Percentiles rank a stretch among this genome's conserved stretches.
phyloP scores from a whole-genome alignment of 192 early-diverging fungal species.

The Coemansia sp. region DNA sequence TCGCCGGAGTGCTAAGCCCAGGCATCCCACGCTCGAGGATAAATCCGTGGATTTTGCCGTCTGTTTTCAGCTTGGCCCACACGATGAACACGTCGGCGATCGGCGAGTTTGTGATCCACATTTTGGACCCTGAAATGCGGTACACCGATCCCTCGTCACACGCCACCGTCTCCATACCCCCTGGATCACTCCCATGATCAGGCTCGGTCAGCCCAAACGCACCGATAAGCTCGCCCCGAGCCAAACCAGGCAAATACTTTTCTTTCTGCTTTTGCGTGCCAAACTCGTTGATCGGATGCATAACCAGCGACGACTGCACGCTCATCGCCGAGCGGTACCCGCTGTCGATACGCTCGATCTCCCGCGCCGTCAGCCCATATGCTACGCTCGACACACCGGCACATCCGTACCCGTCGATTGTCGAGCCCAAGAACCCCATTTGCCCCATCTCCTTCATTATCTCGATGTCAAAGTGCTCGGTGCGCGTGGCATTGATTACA shows the following conservation, averaged over 20 bases:
- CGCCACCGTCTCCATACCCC: slow-evolving; percentile 89
- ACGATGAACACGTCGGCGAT: slow-evolving; percentile 96
- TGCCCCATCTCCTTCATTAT: slow-evolving; percentile 95
- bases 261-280: slow-evolving; percentile 85
- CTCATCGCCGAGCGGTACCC: slow-evolving; percentile 98
- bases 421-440: slow-evolving; percentile 89
- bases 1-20: slow-evolving; percentile 83
- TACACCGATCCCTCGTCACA: slow-evolving; percentile 69
- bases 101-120: slow-evolving; percentile 99
- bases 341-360: slow-evolving; percentile 93
- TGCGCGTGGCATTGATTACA: slow-evolving; percentile 79
- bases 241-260: slow-evolving; percentile 89
- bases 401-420: slow-evolving; percentile 95
- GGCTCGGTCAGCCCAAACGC: slow-evolving; percentile 97
- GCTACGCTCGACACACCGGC: slow-evolving; percentile 96
- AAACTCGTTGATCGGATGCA: slow-evolving; percentile 97
- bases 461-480: slow-evolving; percentile 85
- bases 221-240: slow-evolving; percentile 84
- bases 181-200: slow-evolving; percentile 95
- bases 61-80: slow-evolving; percentile 83
- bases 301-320: slow-evolving; percentile 97
- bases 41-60: slow-evolving; percentile 89
- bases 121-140: slow-evolving; percentile 90
- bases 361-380: slow-evolving; percentile 94
- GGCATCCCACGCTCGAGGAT: slow-evolving; percentile 95